Percentiles rank a stretch among this genome's conserved stretches.
phyloP scores from a whole-genome alignment of 805 yeast species.

The Candida chilensis region DNA sequence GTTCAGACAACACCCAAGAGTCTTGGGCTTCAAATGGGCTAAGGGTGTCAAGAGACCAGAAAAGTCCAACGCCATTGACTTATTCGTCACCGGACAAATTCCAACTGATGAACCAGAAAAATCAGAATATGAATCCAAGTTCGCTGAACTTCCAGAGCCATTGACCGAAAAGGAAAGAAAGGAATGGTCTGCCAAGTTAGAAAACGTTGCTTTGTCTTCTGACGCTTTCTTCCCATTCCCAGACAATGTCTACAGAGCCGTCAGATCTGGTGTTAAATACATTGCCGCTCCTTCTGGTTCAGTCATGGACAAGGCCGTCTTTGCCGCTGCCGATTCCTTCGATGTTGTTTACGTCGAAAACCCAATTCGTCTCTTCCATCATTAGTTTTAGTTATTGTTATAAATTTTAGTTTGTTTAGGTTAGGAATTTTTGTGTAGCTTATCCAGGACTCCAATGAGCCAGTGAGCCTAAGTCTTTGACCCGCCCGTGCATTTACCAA shows the following conservation, averaged over 20 bases:
- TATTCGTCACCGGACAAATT: conserved; percentile 84
- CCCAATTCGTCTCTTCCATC: conserved; percentile 97
- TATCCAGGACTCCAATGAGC: too few relatives aligned
- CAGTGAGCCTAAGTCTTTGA: too few relatives aligned
- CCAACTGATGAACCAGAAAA: conserved; percentile 91
- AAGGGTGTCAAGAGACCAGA: conserved; percentile 98
- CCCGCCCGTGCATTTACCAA: too few relatives aligned
- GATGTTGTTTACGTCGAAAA: conserved; percentile 91
- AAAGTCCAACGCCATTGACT: conserved; percentile 95
- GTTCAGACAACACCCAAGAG: conserved; percentile 97
- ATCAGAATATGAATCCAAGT: conserved; percentile 85
- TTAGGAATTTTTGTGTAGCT: too few relatives aligned
- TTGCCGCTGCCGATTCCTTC: conserved; percentile 89
- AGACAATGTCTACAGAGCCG: conserved; percentile 97
- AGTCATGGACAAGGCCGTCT: conserved; percentile 94
- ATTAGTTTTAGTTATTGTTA: conserved; percentile 28
- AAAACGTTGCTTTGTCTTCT: conserved; percentile 84
- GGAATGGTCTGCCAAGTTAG: conserved; percentile 78
- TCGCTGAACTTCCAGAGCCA: conserved; percentile 76
- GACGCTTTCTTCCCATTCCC: conserved; percentile 99
- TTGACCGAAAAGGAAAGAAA: conserved; percentile 74
- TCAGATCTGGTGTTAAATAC: conserved; percentile 90
- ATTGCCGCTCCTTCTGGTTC: conserved; percentile 97
- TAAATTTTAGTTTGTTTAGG: too few relatives aligned
- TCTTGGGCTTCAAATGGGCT: conserved; percentile 91